These are phyloP conservation scores for Plasmodium cynomolgi DNA, from an alignment of 169 alveolate species.

Conservation along the genomic window DNA sequence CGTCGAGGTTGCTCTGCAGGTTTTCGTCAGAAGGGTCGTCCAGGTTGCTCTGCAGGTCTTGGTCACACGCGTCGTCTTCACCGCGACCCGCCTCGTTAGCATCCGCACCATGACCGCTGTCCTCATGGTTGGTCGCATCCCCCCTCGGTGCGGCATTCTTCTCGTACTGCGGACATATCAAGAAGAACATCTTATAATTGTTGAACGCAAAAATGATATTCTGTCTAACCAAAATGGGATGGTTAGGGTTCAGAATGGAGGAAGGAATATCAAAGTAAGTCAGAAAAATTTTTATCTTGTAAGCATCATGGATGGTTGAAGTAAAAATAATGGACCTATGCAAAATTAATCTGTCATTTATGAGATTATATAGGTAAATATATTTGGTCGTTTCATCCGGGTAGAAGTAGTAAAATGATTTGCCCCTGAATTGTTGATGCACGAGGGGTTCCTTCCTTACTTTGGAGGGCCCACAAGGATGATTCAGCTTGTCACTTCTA, in stretches of 20 bases:
- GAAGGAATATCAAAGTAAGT: slow-evolving; percentile 46
- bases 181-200: slow-evolving; percentile 28
- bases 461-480: background rate
- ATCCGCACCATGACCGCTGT: background rate
- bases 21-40: no score
- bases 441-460: background rate
- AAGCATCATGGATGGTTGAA: slow-evolving; percentile 20
- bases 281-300: slow-evolving; percentile 45
- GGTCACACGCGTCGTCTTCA: slow-evolving; percentile 71
- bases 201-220: slow-evolving; percentile 35
- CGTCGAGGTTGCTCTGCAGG: slow-evolving; percentile 53
- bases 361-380: slow-evolving; percentile 26
- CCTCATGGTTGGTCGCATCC: background rate
- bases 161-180: slow-evolving; percentile 66
- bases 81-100: no score
- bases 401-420: slow-evolving; percentile 37
- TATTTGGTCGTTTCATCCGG: slow-evolving; percentile 49
- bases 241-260: slow-evolving; percentile 49
- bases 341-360: slow-evolving; percentile 21
- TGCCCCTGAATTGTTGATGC: slow-evolving; percentile 9
- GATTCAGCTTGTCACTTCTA: background rate
- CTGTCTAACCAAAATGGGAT: slow-evolving; percentile 44
- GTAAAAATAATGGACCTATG: slow-evolving; percentile 57
- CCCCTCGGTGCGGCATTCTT: background rate
- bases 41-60: no score